Percentiles rank a stretch among this genome's conserved stretches.
These are phyloP conservation scores for Phellinidium pouzarii DNA, from an alignment of 1,284 basidiomycete genomes.

Conservation along the genomic window DNA sequence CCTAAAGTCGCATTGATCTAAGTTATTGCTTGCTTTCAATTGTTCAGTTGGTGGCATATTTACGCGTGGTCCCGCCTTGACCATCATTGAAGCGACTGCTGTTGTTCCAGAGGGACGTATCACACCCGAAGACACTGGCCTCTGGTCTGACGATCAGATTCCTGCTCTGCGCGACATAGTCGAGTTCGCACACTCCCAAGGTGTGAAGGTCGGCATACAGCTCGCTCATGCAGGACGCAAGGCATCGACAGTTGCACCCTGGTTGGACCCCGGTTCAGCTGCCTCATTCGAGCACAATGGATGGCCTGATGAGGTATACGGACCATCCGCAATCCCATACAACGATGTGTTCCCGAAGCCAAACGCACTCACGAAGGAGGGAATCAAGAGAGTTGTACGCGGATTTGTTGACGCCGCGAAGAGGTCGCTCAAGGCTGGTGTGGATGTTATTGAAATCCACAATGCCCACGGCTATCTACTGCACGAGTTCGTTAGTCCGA, in stretches of 20 bases:
- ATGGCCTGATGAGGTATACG: slow-evolving; percentile 38
- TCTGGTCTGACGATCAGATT: slow-evolving; percentile 52
- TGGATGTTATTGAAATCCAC: slow-evolving; percentile 50
- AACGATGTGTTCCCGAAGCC: slow-evolving; percentile 44
- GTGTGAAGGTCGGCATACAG: slow-evolving; percentile 48
- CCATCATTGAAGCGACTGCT: slow-evolving; percentile 50
- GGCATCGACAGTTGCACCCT: slow-evolving; percentile 42
- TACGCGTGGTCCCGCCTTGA: slow-evolving; percentile 43
- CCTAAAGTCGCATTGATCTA: background rate
- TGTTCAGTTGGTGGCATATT: slow-evolving; percentile 40
- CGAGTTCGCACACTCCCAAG: slow-evolving; percentile 46
- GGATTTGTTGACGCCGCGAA: slow-evolving; percentile 42
- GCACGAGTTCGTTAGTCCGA: slow-evolving; percentile 37
- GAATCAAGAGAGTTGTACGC: slow-evolving; percentile 40
- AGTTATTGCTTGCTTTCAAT: too few relatives aligned
- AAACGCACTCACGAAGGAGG: slow-evolving; percentile 41
- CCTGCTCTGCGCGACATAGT: slow-evolving; percentile 48
- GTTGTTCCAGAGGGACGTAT: slow-evolving; percentile 60
- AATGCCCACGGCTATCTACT: slow-evolving; percentile 45
- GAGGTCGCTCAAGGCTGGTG: slow-evolving; percentile 34
- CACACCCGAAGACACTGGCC: slow-evolving; percentile 41
- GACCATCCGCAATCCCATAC: slow-evolving; percentile 45
- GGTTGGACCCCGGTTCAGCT: slow-evolving; percentile 27
- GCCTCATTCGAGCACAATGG: slow-evolving; percentile 33
- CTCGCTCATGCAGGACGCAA: slow-evolving; percentile 61